These are phyloP conservation scores for Austroboletus novae-zelandiae DNA, from an alignment of 1,284 basidiomycete species.

Conservation along the genomic window DNA sequence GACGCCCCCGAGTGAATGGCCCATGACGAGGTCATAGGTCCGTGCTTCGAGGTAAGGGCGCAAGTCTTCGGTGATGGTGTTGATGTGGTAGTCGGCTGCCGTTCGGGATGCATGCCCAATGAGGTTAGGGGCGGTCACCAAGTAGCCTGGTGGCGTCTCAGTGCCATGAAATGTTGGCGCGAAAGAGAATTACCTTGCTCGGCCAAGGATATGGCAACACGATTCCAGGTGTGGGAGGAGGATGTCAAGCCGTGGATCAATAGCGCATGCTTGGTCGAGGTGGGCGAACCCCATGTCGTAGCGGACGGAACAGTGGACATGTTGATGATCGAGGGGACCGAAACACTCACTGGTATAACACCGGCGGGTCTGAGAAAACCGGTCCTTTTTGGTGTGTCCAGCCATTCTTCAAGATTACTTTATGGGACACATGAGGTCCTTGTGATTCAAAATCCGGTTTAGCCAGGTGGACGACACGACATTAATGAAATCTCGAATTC, in stretches of 20 bases:
- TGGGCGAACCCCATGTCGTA: slow-evolving; percentile 17
- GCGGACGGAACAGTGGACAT: slow-evolving; percentile 5
- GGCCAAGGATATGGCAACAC: slow-evolving; percentile 18
- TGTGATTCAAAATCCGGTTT: too few relatives aligned
- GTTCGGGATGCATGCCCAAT: slow-evolving; percentile 21
- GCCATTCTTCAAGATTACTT: too few relatives aligned
- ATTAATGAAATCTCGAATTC: too few relatives aligned
- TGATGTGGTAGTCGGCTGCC: slow-evolving; percentile 13
- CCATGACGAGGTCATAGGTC: slow-evolving; percentile 21
- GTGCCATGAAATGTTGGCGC: too few relatives aligned
- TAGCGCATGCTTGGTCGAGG: slow-evolving; percentile 15
- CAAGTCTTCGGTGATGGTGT: slow-evolving; percentile 19
- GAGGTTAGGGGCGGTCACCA: slow-evolving; percentile 26
- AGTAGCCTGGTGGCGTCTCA: slow-evolving; percentile 17
- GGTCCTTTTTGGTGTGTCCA: too few relatives aligned
- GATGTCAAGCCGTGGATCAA: slow-evolving; percentile 24
- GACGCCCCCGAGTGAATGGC: slow-evolving; percentile 23
- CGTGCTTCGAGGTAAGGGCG: slow-evolving; percentile 18
- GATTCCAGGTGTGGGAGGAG: slow-evolving; percentile 21
- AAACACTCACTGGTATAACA: too few relatives aligned
- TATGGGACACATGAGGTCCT: too few relatives aligned
- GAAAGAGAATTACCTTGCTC: slow-evolving; percentile 11
- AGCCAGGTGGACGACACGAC: too few relatives aligned
- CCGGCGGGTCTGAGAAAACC: too few relatives aligned
- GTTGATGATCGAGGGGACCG: too few relatives aligned